Evolutionary conservation across 495 filamentous ascomycete species (phyloP).

Genomic region (Xylaria palmicola): DNA sequence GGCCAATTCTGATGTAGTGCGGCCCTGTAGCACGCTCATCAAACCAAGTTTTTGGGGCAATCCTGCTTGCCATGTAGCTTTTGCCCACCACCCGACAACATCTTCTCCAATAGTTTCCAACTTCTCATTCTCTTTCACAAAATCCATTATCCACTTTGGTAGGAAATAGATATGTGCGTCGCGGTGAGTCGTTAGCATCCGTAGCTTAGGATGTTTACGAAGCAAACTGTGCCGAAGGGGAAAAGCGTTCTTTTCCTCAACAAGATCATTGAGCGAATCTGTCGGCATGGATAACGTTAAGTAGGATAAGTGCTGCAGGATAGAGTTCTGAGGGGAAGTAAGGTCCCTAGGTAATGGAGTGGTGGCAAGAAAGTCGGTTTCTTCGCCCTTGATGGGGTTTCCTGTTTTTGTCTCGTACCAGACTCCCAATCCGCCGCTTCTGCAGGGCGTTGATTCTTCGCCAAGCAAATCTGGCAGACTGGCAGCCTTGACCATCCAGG

Average conservation of each 20-base stretch:
- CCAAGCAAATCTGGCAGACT: conserved; percentile 54
- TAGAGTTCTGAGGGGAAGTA: conserved; percentile 50
- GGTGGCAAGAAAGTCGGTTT: conserved; percentile 84
- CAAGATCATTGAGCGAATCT: conserved; percentile 78
- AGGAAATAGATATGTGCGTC: conserved; percentile 94
- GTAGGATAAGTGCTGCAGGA: conserved; percentile 61
- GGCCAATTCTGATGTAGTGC: conserved; percentile 14
- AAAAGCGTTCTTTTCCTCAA: conserved; percentile 67
- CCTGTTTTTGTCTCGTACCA: conserved; percentile 85
- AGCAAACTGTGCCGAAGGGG: conserved; percentile 71
- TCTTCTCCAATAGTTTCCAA: conserved; percentile 90
- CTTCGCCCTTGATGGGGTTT: conserved; percentile 77
- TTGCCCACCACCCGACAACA: conserved; percentile 92
- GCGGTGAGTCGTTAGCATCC: conserved; percentile 74
- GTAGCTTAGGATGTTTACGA: conserved; percentile 66
- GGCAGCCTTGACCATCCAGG: conserved; percentile 86
- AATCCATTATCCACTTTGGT: conserved; percentile 85
- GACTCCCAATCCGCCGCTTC: conserved; percentile 74
- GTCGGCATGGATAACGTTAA: conserved; percentile 77
- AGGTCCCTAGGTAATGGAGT: conserved; percentile 49
- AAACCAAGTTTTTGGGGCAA: conserved; percentile 75
- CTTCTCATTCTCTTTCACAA: conserved; percentile 71
- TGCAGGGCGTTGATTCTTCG: conserved; percentile 35
- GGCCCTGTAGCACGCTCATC: conserved; percentile 57
- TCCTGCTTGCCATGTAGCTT: conserved; percentile 84